Percentiles rank a stretch among this genome's conserved stretches.
Evolutionary conservation across 257 asterid genomes (phyloP).

Genomic region (Gardenia jasminoides): DNA sequence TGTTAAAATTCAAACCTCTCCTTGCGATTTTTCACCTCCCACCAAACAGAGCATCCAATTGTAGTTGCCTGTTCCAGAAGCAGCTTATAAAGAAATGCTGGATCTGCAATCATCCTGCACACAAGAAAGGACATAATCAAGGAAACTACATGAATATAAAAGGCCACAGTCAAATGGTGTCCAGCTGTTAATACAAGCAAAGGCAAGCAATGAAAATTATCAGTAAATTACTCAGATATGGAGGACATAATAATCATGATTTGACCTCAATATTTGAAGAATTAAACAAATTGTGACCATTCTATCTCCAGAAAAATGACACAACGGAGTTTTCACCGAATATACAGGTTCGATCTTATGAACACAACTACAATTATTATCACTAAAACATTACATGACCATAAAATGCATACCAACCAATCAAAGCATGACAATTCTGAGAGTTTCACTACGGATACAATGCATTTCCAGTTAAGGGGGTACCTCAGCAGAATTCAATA

Average conservation of each 20-base stretch:
- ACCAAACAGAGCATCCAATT: conserved; percentile 90
- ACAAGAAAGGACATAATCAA: conserved; percentile 17
- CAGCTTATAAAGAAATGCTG: conserved; percentile 75
- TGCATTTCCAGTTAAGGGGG: not conserved
- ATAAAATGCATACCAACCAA: not conserved
- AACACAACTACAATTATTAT: not conserved
- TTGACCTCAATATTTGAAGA: not conserved
- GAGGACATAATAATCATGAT: not conserved
- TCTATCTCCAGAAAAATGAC: not conserved
- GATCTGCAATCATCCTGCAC: conserved; percentile 97
- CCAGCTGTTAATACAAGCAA: conserved; percentile 3
- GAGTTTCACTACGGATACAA: not conserved
- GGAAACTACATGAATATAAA: conserved; percentile 1
- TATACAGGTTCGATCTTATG: not conserved
- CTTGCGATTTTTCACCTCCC: conserved; percentile 90
- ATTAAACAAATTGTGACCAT: not conserved
- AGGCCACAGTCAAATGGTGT: not conserved
- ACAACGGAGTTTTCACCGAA: not conserved
- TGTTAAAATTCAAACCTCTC: conserved; percentile 65
- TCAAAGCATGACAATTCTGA: not conserved
- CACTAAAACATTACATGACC: not conserved
- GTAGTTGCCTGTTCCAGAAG: conserved; percentile 90
- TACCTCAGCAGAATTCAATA: not conserved
- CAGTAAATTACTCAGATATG: not conserved
- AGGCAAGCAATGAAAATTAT: not conserved